Evolutionary conservation across 2,329 filamentous ascomycete species (phyloP), one percentile per base, ranked within the genome.

Genomic region (Sporothrix schenckii): DNA sequence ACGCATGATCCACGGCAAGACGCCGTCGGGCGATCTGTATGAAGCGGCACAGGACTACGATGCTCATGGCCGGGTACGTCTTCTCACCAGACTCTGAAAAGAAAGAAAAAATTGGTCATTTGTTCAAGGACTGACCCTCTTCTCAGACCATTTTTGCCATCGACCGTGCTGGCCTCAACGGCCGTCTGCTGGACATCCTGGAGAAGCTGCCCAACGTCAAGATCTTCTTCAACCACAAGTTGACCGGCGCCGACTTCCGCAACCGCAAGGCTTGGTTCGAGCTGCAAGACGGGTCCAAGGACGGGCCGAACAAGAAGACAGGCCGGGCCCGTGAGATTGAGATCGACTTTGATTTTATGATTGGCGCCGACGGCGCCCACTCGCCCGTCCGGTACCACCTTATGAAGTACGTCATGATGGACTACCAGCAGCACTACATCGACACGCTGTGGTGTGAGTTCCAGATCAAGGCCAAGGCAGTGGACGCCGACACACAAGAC

Each of bases 361-460:
- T 99, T 71, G 95, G 95, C 11, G 94, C 94, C 47, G 95, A 99
- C 77, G 95, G 95, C 9, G 95, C 95, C 0, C 94, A 99, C 80
- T 98, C 94, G 0, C 90, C 93, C 56, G 90, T 94, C 4, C 87
- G 95, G 67, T 96, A 93, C 78, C 93, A 98, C 77, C 83, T 99
- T 81, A 99, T 99, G 94, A 98, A 98, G 81, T 97, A 88, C 76
- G 87, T 91, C 0, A 89, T 91, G 13, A 92, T 98, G 88, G 89
- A 95, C 80, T 99, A 97, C 77, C 86, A 91, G 75, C 95, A 99
- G 78, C 89, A 93, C 76, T 99, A 99, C 79, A 95, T 99, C 77
- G 94, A 98, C 79, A 95, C 94, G 0, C 82, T 98, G 5, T 99
- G 95, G 95, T 98, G 94, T 79, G 95, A 99, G 78, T 98, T 99